phyloP scores from a whole-genome alignment of 2,329 filamentous ascomycete genomes.

The Fusarium armeniacum region DNA sequence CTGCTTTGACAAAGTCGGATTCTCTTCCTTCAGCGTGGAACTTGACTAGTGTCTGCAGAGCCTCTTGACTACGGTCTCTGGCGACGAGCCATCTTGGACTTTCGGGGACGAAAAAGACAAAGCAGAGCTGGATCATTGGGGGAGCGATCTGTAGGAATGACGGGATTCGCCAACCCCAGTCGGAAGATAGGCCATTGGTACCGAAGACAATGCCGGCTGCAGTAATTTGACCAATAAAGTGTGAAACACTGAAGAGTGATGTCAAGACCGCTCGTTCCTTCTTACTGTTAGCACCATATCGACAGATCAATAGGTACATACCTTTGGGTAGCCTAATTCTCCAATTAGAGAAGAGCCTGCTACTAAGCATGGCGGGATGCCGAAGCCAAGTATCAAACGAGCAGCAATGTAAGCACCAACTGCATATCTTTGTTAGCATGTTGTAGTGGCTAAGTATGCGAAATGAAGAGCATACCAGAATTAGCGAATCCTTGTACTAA shows the following conservation, averaged over 20 bases:
- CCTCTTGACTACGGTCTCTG: slow-evolving; percentile 26
- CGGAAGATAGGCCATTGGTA: slow-evolving; percentile 16
- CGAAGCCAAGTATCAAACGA: slow-evolving; percentile 66
- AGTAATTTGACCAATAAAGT: slow-evolving; percentile 15
- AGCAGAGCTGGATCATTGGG: slow-evolving; percentile 25
- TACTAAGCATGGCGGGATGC: slow-evolving; percentile 52
- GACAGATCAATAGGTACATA: background rate
- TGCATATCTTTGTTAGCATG: too few species aligned
- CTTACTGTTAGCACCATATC: too few species aligned
- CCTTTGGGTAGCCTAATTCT: background rate
- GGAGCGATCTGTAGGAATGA: slow-evolving; percentile 35
- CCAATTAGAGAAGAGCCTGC: background rate
- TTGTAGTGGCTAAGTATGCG: too few species aligned
- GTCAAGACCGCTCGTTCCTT: background rate
- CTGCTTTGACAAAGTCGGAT: slow-evolving; percentile 53
- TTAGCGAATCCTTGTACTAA: slow-evolving; percentile 5
- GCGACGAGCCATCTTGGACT: slow-evolving; percentile 34
- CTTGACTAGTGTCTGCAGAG: slow-evolving; percentile 19
- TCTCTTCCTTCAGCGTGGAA: slow-evolving; percentile 55
- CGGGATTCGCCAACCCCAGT: slow-evolving; percentile 40
- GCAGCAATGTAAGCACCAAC: slow-evolving; percentile 62
- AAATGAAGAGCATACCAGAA: background rate
- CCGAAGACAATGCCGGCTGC: slow-evolving; percentile 37
- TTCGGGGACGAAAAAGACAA: slow-evolving; percentile 34
- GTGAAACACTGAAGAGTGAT: slow-evolving; percentile 21